Evolutionary conservation across 148 eudicot genomes (phyloP).

Genomic region (Limonium bicolor): DNA sequence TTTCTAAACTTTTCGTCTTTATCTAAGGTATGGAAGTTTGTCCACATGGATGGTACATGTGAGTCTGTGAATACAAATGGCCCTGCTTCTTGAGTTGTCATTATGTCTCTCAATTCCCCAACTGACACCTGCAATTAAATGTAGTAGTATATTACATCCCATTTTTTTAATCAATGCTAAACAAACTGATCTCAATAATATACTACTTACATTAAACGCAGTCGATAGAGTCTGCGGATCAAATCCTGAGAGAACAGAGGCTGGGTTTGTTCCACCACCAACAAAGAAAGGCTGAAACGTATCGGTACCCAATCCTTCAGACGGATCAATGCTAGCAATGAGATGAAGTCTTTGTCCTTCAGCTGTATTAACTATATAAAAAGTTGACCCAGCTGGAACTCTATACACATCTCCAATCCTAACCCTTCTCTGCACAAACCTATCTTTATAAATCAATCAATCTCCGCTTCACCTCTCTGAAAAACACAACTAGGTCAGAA

Average conservation of each 20-base stretch:
- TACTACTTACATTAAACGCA: slow-evolving; percentile 74
- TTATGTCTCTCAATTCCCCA: slow-evolving; percentile 23
- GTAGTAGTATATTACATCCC: background rate
- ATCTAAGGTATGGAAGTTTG: slow-evolving; percentile 29
- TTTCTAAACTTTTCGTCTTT: slow-evolving; percentile 24
- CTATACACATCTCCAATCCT: slow-evolving; percentile 67
- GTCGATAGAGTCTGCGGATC: slow-evolving; percentile 43
- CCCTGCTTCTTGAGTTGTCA: slow-evolving; percentile 39
- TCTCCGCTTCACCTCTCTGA: slow-evolving; percentile 60
- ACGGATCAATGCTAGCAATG: slow-evolving; percentile 56
- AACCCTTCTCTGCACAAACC: slow-evolving; percentile 31
- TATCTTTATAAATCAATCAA: slow-evolving; percentile 64
- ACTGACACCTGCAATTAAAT: slow-evolving; percentile 33
- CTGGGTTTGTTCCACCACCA: slow-evolving; percentile 69
- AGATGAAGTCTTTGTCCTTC: slow-evolving; percentile 52
- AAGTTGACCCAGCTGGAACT: slow-evolving; percentile 61
- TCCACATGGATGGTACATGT: slow-evolving; percentile 38
- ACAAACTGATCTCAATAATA: background rate
- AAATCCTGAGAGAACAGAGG: slow-evolving; percentile 64
- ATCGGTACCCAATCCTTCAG: slow-evolving; percentile 36
- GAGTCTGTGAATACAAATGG: slow-evolving; percentile 46
- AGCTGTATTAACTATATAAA: slow-evolving; percentile 49
- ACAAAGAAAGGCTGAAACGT: slow-evolving; percentile 70
- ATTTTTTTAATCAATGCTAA: background rate
- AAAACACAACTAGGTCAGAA: slow-evolving; percentile 44